A percentile compares a stretch with the other conserved stretches of the same genome.
Conservation (phyloP, 164 flowering plant species). For the Aristolochia contorta region DNA sequence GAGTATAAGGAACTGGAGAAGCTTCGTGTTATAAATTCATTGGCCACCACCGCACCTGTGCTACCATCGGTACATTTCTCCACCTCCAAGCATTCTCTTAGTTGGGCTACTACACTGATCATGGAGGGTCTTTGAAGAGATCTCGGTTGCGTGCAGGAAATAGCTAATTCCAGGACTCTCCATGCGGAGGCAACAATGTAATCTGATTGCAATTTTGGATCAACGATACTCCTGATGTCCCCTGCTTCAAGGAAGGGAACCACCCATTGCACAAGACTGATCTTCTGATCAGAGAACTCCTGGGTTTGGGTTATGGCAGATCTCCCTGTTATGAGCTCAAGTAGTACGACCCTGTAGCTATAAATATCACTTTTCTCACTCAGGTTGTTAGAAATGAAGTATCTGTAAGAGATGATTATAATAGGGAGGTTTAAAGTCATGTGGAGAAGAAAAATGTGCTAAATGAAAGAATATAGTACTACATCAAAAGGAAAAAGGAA, state of each 20-base stretch:
- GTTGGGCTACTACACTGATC: background rate
- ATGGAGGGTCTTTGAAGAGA: background rate
- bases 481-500: no score
- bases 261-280: background rate
- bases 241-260: no score
- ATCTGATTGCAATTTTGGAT: background rate
- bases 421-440: no score
- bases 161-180: background rate
- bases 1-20: constrained; percentile 11
- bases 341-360: background rate
- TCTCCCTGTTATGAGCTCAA: constrained; percentile 4
- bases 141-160: background rate
- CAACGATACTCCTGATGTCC: no score
- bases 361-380: constrained; percentile 7
- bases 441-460: no score
- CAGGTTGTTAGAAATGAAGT: background rate
- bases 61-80: no score
- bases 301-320: background rate
- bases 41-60: no score
- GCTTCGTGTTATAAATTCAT: no score
- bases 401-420: background rate
- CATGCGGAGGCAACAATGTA: background rate
- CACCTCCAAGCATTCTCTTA: background rate
- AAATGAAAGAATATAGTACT: no score
- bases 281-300: no score